A percentile compares a stretch with the other conserved stretches of the same genome.
phyloP scores from a whole-genome alignment of 1,284 basidiomycete genomes.

The Vanrija sp. region DNA sequence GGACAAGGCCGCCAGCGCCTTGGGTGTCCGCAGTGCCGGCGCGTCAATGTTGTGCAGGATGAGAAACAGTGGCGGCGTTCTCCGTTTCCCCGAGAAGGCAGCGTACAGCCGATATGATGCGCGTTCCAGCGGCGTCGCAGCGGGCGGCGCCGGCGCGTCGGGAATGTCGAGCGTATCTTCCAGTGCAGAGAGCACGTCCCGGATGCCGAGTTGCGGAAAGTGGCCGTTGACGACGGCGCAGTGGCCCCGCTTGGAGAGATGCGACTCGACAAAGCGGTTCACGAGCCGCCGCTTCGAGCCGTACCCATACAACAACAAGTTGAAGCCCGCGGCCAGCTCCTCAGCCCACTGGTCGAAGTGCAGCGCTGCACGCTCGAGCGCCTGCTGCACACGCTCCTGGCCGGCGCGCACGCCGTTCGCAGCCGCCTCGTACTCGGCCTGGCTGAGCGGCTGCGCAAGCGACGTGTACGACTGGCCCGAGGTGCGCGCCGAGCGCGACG shows the following conservation, averaged over 20 bases:
- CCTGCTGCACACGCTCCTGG: constrained; percentile 26
- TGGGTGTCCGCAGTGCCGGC: constrained; percentile 60
- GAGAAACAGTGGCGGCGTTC: constrained; percentile 59
- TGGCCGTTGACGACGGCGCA: constrained; percentile 77
- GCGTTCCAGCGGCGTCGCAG: constrained; percentile 54
- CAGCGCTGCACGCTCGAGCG: constrained; percentile 10
- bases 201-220: constrained; percentile 64
- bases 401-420: constrained; percentile 2
- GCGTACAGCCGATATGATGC: constrained; percentile 63
- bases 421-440: constrained; percentile 39
- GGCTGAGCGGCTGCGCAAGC: constrained; percentile 58
- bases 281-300: constrained; percentile 75
- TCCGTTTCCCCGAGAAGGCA: constrained; percentile 53
- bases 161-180: constrained; percentile 48
- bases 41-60: constrained; percentile 85
- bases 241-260: constrained; percentile 60
- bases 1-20: constrained; percentile 58
- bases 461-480: constrained; percentile 72
- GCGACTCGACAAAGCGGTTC: constrained; percentile 64
- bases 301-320: constrained; percentile 76
- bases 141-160: constrained; percentile 43
- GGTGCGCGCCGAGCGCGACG: constrained; percentile 62
- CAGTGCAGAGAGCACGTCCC: constrained; percentile 66
- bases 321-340: constrained; percentile 77
- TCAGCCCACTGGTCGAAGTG: constrained; percentile 55